Evolutionary conservation across 768 basidiomycete genomes (phyloP).

Genomic region (Exsudoporus frostii): DNA sequence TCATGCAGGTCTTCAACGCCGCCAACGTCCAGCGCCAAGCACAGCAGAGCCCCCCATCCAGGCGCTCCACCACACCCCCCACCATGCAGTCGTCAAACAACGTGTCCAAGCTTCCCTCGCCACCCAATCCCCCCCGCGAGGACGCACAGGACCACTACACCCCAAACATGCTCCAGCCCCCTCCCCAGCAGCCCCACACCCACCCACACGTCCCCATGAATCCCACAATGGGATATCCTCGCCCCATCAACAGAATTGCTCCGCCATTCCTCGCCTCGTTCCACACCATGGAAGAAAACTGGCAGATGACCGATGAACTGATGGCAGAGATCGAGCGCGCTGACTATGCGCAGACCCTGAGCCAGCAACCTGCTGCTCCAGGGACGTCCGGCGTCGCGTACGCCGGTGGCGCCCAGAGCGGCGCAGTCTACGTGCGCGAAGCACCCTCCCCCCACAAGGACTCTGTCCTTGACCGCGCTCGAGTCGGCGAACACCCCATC

Average conservation of each 20-base stretch:
- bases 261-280: conserved; percentile 56
- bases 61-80: conserved; percentile 32
- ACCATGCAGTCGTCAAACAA: conserved; percentile 32
- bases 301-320: conserved; percentile 68
- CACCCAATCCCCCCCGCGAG: conserved; percentile 5
- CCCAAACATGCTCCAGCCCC: conserved; percentile 36
- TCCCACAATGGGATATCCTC: conserved; percentile 52
- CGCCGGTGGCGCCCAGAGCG: conserved; percentile 44
- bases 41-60: conserved; percentile 37
- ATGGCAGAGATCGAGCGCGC: conserved; percentile 70
- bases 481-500: conserved; percentile 50
- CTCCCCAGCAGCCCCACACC: conserved; percentile 33
- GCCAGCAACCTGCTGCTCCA: conserved; percentile 38
- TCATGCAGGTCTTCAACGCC: conserved; percentile 48
- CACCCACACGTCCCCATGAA: conserved; percentile 27
- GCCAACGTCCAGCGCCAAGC: conserved; percentile 37
- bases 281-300: conserved; percentile 52
- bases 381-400: conserved; percentile 44
- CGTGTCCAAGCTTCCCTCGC: conserved; percentile 33
- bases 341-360: conserved; percentile 59
- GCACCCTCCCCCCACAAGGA: conserved; percentile 46
- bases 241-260: conserved; percentile 56
- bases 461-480: conserved; percentile 52
- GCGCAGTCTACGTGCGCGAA: conserved; percentile 33
- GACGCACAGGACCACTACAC: conserved; percentile 41